These are phyloP conservation scores for Setomelanomma holmii DNA, from an alignment of 2,329 filamentous ascomycete species.

Conservation along the genomic window DNA sequence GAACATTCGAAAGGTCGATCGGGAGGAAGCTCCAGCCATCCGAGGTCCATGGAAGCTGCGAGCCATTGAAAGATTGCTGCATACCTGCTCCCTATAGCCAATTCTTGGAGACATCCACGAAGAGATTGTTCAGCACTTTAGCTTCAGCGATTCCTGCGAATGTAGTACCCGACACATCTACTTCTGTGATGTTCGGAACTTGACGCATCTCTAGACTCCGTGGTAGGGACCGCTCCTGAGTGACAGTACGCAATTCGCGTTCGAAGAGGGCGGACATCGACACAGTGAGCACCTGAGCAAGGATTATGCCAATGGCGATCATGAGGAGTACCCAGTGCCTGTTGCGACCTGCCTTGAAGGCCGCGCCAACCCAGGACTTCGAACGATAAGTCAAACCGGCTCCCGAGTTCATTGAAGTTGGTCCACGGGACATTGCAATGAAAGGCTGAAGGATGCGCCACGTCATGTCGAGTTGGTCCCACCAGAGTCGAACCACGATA, in stretches of 20 bases:
- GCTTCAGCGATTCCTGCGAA: not conserved
- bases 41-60: conserved; percentile 18
- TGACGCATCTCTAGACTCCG: conserved; percentile 15
- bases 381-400: conserved; percentile 25
- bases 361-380: conserved; percentile 20
- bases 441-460: conserved; percentile 29
- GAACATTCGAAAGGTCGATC: conserved; percentile 9
- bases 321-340: conserved; percentile 20
- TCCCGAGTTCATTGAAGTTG: conserved; percentile 13
- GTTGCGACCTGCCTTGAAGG: conserved; percentile 17
- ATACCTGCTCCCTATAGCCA: conserved; percentile 21
- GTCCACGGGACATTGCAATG: conserved; percentile 22
- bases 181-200: conserved; percentile 7
- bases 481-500: conserved; percentile 26
- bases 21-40: conserved; percentile 25
- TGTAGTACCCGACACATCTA: not conserved
- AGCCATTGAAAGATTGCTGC: conserved; percentile 14
- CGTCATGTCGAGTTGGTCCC: conserved; percentile 26
- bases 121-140: conserved; percentile 3
- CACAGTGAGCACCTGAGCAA: conserved; percentile 23
- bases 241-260: conserved; percentile 7
- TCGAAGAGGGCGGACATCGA: conserved; percentile 32
- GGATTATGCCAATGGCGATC: conserved; percentile 17
- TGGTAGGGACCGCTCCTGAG: not conserved
- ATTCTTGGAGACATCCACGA: conserved; percentile 11